Evolutionary conservation across 75 land plant species (phyloP).

Genomic region (Cupressus sempervirens): DNA sequence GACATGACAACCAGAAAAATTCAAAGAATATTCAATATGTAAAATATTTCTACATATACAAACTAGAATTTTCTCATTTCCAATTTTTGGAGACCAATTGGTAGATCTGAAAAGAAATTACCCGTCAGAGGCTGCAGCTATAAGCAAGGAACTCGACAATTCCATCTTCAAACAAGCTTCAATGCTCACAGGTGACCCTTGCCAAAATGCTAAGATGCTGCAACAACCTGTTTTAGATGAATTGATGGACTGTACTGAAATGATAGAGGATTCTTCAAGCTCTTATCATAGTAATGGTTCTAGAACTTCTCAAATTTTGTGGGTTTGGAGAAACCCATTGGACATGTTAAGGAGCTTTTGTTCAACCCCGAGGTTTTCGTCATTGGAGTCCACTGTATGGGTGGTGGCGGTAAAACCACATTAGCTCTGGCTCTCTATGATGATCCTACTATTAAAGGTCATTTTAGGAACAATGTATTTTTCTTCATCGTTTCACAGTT

Average conservation of each 20-base stretch:
- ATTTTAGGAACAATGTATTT: conserved; percentile 28
- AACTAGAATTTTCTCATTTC: too few species aligned
- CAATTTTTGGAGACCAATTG: too few species aligned
- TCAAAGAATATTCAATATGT: too few species aligned
- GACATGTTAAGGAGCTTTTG: background rate
- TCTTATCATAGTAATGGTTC: too few species aligned
- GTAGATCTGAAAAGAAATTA: background rate
- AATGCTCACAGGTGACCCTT: background rate
- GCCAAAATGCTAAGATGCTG: background rate
- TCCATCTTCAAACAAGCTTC: background rate
- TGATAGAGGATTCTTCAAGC: background rate
- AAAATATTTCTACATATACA: too few species aligned
- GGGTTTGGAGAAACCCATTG: background rate
- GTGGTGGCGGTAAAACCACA: background rate
- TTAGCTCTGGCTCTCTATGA: background rate
- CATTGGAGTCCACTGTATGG: background rate
- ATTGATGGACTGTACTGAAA: background rate
- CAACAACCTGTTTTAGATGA: background rate
- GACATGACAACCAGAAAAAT: too few species aligned
- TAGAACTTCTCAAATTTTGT: background rate
- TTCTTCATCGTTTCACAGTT: conserved; percentile 59
- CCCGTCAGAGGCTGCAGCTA: too few species aligned
- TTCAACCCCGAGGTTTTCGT: background rate
- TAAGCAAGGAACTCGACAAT: background rate
- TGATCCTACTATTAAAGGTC: background rate